Base-by-base conservation (phyloP, 2,329 filamentous ascomycete genomes). In the Paecilomyces niveus region DNA sequence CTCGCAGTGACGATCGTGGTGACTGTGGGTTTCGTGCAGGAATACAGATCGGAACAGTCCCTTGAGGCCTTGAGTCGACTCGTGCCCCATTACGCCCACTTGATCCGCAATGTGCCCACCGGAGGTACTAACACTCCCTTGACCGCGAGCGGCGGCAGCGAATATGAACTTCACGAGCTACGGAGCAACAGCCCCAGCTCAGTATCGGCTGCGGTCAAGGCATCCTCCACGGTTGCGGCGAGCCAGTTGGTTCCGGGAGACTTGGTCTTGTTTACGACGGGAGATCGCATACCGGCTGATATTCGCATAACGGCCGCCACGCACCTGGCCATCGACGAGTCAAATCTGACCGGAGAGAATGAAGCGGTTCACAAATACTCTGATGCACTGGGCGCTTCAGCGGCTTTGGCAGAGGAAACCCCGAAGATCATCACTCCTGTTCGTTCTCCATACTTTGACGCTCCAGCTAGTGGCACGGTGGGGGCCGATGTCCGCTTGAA, bases 1-100 rank as follows among this genome's bases (percentile, higher is more conserved):
- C 87, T 96, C 32, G 94, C 94, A 1, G 94, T 99, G 22, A 96
- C 92, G 26, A 99, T 99, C 66, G 94, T 99, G 5, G 92, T 99
- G 24, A 89, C 89, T 0, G 94, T 99, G 50, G 94, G 93, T 1
- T 99, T 99, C 67, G 86, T 97, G 56, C 94, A 99, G 72, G 94
- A 99, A 76, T 99, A 99, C 73, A 84, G 94, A 59, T 97, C 94
- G 7, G 94, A 99, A 72, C 95, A 99, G 75, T 97, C 93, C 2
- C 86, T 99, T 64, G 94, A 99, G 74, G 94, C 94, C 21, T 80
- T 99, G 65, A 97, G 89, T 70, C 90, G 94, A 67, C 80, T 99
- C 26, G 93, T 99, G 0, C 95, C 94, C 29, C 95, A 97, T 72
- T 91, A 92, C 72, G 94, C 95, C 31, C 92, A 99, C 76, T 81